phyloP scores from a whole-genome alignment of 495 filamentous ascomycete species.

The Cladorrhinum samala region DNA sequence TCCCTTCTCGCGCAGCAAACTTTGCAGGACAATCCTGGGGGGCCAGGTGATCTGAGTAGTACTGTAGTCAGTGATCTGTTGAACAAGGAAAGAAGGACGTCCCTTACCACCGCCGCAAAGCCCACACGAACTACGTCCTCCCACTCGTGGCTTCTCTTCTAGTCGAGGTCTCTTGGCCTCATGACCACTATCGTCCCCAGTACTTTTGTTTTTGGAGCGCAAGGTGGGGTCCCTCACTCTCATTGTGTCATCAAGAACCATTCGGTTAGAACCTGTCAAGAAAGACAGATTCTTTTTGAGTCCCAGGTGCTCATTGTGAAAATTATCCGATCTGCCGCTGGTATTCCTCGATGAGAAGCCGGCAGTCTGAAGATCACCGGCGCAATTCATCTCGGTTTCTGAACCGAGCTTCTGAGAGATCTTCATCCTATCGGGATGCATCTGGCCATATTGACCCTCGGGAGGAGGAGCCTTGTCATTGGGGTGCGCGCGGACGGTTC shows the following conservation, averaged over 20 bases:
- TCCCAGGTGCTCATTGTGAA: no score
- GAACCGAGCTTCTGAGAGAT: no score
- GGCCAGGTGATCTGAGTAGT: conserved; percentile 35
- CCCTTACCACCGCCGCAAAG: conserved; percentile 25
- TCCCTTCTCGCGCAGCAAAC: no score
- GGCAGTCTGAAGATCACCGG: no score
- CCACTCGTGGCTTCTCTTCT: not conserved
- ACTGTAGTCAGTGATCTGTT: not conserved
- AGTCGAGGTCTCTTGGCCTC: not conserved
- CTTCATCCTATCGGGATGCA: conserved; percentile 19
- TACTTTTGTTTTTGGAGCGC: not conserved
- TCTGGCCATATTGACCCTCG: conserved; percentile 3
- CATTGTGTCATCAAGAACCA: conserved; percentile 11
- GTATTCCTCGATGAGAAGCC: no score
- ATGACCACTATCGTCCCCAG: not conserved
- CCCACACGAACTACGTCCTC: conserved; percentile 21
- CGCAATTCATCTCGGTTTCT: no score
- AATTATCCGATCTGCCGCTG: no score
- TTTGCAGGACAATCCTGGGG: no score
- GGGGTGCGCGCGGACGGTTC: no score
- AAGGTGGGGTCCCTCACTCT: not conserved
- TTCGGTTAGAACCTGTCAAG: conserved; percentile 17
- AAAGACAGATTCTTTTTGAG: conserved; percentile 11
- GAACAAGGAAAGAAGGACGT: not conserved
- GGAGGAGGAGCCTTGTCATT: not conserved